A percentile compares a stretch with the other conserved stretches of the same genome.
phyloP scores from a whole-genome alignment of 1,139 yeast genomes.

The Zygosaccharomyces sapae region DNA sequence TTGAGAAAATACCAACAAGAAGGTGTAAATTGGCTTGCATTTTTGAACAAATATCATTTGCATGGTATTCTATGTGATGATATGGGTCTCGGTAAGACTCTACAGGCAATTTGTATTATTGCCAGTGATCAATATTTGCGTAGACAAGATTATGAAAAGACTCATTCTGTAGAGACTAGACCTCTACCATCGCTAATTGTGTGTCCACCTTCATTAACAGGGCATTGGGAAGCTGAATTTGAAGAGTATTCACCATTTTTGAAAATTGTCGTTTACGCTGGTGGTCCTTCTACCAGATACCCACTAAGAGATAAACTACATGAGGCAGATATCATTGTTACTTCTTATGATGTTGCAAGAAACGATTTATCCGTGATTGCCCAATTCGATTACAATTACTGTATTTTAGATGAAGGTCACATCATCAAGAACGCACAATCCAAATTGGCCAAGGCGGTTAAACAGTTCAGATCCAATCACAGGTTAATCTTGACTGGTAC shows the following conservation, averaged over 20 bases:
- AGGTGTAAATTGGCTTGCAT: slow-evolving; percentile 97
- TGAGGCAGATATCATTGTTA: slow-evolving; percentile 78
- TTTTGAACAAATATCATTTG: slow-evolving; percentile 86
- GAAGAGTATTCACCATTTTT: slow-evolving; percentile 87
- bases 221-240: slow-evolving; percentile 98
- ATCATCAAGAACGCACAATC: slow-evolving; percentile 89
- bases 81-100: slow-evolving; percentile 97
- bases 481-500: slow-evolving; percentile 91
- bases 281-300: slow-evolving; percentile 75
- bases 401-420: slow-evolving; percentile 97
- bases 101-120: slow-evolving; percentile 94
- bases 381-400: slow-evolving; percentile 74
- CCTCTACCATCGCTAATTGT: slow-evolving; percentile 79
- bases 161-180: slow-evolving; percentile 61
- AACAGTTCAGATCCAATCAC: slow-evolving; percentile 77
- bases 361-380: slow-evolving; percentile 73
- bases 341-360: slow-evolving; percentile 94
- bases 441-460: slow-evolving; percentile 84
- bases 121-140: slow-evolving; percentile 93
- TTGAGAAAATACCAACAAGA: slow-evolving; percentile 95
- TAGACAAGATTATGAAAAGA: slow-evolving; percentile 58
- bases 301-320: slow-evolving; percentile 51
- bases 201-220: slow-evolving; percentile 96
- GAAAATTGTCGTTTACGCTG: slow-evolving; percentile 82
- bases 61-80: slow-evolving; percentile 98